A percentile compares a stretch with the other conserved stretches of the same genome.
Conservation (phyloP, 352 stramenopile species). For the Peronospora tabacina region DNA sequence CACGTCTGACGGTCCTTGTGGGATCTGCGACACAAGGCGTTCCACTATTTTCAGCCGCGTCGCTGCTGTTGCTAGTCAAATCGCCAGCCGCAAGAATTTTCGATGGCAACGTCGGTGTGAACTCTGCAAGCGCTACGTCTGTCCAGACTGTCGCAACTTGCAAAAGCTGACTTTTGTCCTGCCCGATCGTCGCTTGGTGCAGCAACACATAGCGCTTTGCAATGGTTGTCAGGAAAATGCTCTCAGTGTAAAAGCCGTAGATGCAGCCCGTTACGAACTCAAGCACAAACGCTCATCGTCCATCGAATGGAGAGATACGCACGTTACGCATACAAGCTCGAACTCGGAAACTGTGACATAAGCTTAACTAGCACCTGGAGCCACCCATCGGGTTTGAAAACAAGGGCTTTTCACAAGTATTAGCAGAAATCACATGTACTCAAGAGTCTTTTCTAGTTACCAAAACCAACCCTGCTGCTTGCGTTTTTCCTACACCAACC, state of each 20-base stretch:
- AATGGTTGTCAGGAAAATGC: slow-evolving; percentile 15
- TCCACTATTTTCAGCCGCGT: slow-evolving; percentile 20
- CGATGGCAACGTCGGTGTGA: slow-evolving; percentile 24
- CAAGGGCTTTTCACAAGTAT: slow-evolving; percentile 4
- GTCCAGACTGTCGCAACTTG: slow-evolving; percentile 36
- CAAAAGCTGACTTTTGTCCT: slow-evolving; percentile 33
- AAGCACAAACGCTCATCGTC: slow-evolving; percentile 15
- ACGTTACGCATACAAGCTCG: slow-evolving; percentile 21
- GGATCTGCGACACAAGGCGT: slow-evolving; percentile 23
- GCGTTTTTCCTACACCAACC: slow-evolving; percentile 34
- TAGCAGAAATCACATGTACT: slow-evolving; percentile 6
- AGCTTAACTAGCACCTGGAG: slow-evolving; percentile 22
- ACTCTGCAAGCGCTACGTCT: slow-evolving; percentile 40
- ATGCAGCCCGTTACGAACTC: slow-evolving; percentile 27
- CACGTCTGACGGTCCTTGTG: slow-evolving; percentile 23
- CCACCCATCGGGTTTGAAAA: neutral
- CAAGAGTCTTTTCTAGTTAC: slow-evolving; percentile 24
- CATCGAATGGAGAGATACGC: slow-evolving; percentile 29
- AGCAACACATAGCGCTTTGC: slow-evolving; percentile 26
- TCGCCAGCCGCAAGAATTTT: slow-evolving; percentile 11
- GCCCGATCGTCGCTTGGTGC: slow-evolving; percentile 23
- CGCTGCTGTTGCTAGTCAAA: slow-evolving; percentile 8
- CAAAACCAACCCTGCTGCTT: slow-evolving; percentile 66
- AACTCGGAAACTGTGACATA: slow-evolving; percentile 17
- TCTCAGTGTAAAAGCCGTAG: slow-evolving; percentile 17